Evolutionary conservation across 257 asterid genomes (phyloP), one percentile per base, ranked within the genome.

Genomic region (Orobanche coerulescens): DNA sequence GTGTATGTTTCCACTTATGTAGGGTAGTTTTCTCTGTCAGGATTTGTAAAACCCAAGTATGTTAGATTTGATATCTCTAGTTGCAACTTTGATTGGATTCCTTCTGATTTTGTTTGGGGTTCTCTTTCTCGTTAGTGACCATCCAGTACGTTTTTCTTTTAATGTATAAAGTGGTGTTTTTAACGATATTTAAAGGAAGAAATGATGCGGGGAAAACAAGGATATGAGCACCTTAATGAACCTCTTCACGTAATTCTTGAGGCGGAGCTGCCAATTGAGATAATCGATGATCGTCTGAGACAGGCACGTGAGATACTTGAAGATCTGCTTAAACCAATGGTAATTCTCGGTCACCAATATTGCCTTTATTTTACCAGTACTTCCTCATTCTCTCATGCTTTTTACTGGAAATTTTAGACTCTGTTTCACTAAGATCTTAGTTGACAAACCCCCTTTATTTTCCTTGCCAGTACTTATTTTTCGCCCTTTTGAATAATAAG

Each of bases 251-350:
- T 83, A 58, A 73, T 85, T 37, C 73, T 85, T 52, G 91, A 85
- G 75, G 88, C 88, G 10, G 91, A 85, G 68, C 70, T 85, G 59
- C 88, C 94, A 9, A 81, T 83, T 60, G 94, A 85, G 78, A 74
- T 81, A 65, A 78, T 85, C 31, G 90, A 85, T 72, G 78, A 84
- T 59, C 94, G 79, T 60, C 78, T 85, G 36, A 62, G 72, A 78
- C 94, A 82, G 73, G 88, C 91, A 2, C 87, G 81, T 16, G 86
- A 82, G 69, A 79, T 85, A 47, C 78, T 82, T 16, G 84, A 78
- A 77, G 94, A 85, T 68, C 75, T 85, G 62, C 85, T 85, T 42
- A 82, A 73, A 79, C 94, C 94, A 44, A 72, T 85, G 87, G 94
- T 84, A 80, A 51, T 2, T 53, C 47, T 6, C 16, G 16, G 15